Base-by-base conservation (phyloP, 441 rosid genomes). In the Aquilaria agallochum region DNA sequence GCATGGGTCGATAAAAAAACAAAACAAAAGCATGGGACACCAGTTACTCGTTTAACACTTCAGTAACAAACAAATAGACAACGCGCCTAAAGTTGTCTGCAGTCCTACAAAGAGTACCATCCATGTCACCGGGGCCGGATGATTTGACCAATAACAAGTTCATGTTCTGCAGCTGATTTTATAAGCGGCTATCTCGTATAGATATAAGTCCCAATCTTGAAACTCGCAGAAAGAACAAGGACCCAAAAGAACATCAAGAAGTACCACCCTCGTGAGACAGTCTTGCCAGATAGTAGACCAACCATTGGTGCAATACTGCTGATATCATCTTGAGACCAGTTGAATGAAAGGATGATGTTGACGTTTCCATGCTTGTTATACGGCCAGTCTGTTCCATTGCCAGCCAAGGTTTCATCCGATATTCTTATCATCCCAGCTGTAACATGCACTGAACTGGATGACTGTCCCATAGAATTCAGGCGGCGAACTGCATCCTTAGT, bases 381-480 rank as follows among this genome's bases (percentile, higher is more conserved):
- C 45, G 92, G 76, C 96, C 88, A 81, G 63, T 87, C 90, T 68
- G 80, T 67, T 31, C 72, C 72, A 46, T 62, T 64, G 55, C 81
- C 83, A 11, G 65, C 72, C 55, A 76, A 54, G 47, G 69, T 74
- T 61, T 70, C 55, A 58, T 58, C 72, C 52, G 92, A 83, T 73
- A 95, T 87, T 80, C 92, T 90, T 65, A 95, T 84, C 81, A 92
- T 82, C 68, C 97, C 98, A 48, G 99, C 94, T 57, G 95, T 88
- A 14, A 92, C 85, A 61, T 81, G 94, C 58, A 82, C 80, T 0
- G 98, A 88, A 62, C 90, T 87, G 50, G 99, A 88, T 49, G 98
- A 69, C 59, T 87, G 93, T 10, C 88, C 78, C 8, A 59, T 70
- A 15, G 89, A 64, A 71, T 88, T 84, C 61, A 85, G 68, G 50